Percentiles rank a stretch among this genome's conserved stretches.
phyloP scores from a whole-genome alignment of 306 rosid species.

The Lagenaria siceraria region DNA sequence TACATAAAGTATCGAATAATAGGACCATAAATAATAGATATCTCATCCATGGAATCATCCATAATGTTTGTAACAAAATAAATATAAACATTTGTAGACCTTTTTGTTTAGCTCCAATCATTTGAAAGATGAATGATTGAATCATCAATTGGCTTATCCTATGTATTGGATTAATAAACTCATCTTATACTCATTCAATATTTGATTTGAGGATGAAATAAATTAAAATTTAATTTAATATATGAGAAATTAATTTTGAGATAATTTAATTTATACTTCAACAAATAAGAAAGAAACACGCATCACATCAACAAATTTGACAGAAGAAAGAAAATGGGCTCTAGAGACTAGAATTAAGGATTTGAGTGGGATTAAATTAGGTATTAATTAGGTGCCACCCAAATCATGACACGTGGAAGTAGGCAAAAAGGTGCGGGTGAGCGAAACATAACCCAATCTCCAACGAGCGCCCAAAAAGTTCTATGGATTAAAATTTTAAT shows the following conservation, averaged over 20 bases:
- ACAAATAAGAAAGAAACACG: background rate
- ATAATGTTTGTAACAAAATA: background rate
- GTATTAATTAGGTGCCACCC: background rate
- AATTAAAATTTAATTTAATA: background rate
- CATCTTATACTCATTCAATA: too few species aligned
- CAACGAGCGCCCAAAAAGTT: background rate
- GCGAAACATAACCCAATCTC: background rate
- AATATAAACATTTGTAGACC: background rate
- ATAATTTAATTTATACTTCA: background rate
- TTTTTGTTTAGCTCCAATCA: accelerated
- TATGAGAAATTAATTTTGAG: background rate
- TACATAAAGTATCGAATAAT: too few species aligned
- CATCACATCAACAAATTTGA: background rate
- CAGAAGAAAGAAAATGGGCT: background rate
- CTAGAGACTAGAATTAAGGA: background rate
- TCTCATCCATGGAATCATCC: too few species aligned
- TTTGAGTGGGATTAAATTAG: background rate
- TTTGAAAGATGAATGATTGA: too few species aligned
- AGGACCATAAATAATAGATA: too few species aligned
- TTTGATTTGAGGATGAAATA: too few species aligned
- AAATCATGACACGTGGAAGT: background rate
- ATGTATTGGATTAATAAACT: too few species aligned
- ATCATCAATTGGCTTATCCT: too few species aligned
- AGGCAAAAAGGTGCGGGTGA: background rate
- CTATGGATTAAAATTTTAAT: background rate